phyloP scores from a whole-genome alignment of 192 early-diverging fungal species.

The Backusella morwellensis region DNA sequence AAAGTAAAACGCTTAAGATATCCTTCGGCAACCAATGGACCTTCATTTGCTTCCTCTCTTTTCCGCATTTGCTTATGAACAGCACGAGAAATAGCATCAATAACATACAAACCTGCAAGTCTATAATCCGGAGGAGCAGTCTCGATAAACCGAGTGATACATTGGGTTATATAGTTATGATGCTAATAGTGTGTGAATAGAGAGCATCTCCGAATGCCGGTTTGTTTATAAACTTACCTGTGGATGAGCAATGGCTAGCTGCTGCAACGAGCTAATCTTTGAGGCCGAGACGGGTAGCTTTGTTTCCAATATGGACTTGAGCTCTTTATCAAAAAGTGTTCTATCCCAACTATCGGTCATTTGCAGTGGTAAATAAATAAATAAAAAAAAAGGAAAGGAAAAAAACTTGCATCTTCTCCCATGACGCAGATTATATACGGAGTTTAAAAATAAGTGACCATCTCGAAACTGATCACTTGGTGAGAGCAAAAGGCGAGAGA shows the following conservation, averaged over 20 bases:
- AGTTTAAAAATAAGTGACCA: neutral
- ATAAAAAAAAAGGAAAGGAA: neutral
- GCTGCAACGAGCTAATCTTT: slow-evolving; percentile 27
- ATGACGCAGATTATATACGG: neutral
- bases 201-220: neutral
- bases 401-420: neutral
- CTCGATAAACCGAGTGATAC: slow-evolving; percentile 51
- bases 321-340: slow-evolving; percentile 33
- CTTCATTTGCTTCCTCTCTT: slow-evolving; percentile 26
- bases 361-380: neutral
- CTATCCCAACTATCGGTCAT: slow-evolving; percentile 27
- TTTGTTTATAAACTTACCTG: slow-evolving; percentile 23
- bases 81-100: slow-evolving; percentile 55
- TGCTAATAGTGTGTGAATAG: slow-evolving; percentile 32
- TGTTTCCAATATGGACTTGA: slow-evolving; percentile 26
- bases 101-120: slow-evolving; percentile 58
- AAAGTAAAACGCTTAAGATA: slow-evolving; percentile 33
- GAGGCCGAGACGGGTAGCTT: slow-evolving; percentile 36
- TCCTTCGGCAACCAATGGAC: slow-evolving; percentile 3
- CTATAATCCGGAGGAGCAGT: slow-evolving; percentile 53
- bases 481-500: neutral
- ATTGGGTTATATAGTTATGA: slow-evolving; percentile 50
- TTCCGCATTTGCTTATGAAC: slow-evolving; percentile 41
- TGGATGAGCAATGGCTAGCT: slow-evolving; percentile 27
- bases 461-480: neutral